Conservation (phyloP, 306 rosid species). For the Glycine latifolia region DNA sequence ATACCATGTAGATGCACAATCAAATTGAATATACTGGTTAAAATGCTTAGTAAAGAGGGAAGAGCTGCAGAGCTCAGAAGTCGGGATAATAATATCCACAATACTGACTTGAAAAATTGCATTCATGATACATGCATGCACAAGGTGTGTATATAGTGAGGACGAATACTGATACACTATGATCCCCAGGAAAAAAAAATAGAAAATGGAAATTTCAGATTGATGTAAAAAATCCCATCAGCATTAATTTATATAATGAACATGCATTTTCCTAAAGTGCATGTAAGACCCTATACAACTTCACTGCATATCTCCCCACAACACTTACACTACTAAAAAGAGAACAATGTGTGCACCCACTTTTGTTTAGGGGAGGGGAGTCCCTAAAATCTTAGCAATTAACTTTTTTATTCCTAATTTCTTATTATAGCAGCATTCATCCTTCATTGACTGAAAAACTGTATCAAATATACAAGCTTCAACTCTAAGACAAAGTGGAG, state of each 20-base stretch:
- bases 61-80: conserved; percentile 15
- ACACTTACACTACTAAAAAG: conserved; percentile 12
- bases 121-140: conserved; percentile 5
- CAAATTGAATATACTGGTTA: conserved; percentile 37
- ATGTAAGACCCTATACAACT: conserved; percentile 7
- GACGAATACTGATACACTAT: not conserved
- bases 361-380: not conserved
- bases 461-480: conserved; percentile 28
- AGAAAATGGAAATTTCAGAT: too few relatives aligned
- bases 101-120: conserved; percentile 14
- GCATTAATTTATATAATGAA: conserved; percentile 1
- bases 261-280: conserved; percentile 17
- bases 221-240: not conserved
- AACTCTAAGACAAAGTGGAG: conserved; percentile 31
- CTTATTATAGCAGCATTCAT: conserved; percentile 31
- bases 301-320: conserved; percentile 23
- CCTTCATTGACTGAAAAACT: conserved; percentile 24
- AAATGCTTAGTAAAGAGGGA: conserved; percentile 23
- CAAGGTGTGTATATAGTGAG: not conserved
- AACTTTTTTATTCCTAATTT: conserved; percentile 22
- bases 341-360: not conserved
- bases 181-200: too few relatives aligned
- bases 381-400: conserved; percentile 11
- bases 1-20: conserved; percentile 23
- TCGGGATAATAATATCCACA: conserved; percentile 16